phyloP scores from a whole-genome alignment of 2,329 filamentous ascomycete species.

The Alternaria sp. region DNA sequence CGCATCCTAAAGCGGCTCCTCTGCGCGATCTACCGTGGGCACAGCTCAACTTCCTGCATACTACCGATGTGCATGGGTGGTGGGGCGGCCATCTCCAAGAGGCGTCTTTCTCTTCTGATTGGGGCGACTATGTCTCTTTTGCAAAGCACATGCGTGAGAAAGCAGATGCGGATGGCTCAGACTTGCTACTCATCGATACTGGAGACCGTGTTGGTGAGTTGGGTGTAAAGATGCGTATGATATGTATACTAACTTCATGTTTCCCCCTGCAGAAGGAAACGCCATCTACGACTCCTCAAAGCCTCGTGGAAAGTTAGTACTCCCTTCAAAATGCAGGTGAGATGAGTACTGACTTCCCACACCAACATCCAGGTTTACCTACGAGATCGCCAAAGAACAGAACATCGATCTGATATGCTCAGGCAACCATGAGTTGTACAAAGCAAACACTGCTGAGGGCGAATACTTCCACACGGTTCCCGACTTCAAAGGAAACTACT shows the following conservation, averaged over 20 bases:
- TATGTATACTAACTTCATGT: neutral
- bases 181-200: slow-evolving; percentile 93
- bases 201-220: slow-evolving; percentile 74
- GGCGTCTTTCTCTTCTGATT: slow-evolving; percentile 91
- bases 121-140: slow-evolving; percentile 98
- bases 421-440: slow-evolving; percentile 96
- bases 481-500: slow-evolving; percentile 78
- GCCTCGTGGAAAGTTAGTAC: slow-evolving; percentile 72
- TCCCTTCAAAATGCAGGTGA: neutral
- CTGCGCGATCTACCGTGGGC: slow-evolving; percentile 87
- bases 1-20: slow-evolving; percentile 77
- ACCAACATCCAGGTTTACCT: slow-evolving; percentile 66
- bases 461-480: slow-evolving; percentile 84
- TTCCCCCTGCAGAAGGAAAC: slow-evolving; percentile 73
- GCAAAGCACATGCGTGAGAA: slow-evolving; percentile 78
- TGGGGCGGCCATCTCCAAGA: slow-evolving; percentile 91
- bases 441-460: slow-evolving; percentile 74
- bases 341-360: neutral
- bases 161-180: slow-evolving; percentile 78
- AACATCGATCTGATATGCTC: slow-evolving; percentile 82
- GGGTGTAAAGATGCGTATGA: neutral
- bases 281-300: slow-evolving; percentile 89
- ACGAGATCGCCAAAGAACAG: slow-evolving; percentile 84
- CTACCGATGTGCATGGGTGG: slow-evolving; percentile 95
- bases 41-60: slow-evolving; percentile 90